Evolutionary conservation across 139 green algal species (phyloP).

Genomic region (Chlorella sp.): DNA sequence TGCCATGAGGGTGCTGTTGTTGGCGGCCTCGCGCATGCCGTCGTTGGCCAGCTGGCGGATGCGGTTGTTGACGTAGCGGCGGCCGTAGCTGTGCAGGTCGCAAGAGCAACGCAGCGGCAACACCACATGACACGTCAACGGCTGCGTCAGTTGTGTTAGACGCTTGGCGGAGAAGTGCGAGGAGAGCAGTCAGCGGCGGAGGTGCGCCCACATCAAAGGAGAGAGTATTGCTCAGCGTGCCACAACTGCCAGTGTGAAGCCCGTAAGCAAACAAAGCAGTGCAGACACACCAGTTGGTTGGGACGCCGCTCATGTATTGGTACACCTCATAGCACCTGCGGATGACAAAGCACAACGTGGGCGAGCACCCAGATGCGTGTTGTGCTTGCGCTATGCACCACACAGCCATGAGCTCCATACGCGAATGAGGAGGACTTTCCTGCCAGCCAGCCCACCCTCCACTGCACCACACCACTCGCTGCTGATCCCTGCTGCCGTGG

Average conservation of each 20-base stretch:
- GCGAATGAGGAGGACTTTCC: too few relatives aligned
- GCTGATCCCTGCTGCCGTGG: neutral
- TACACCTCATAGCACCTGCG: neutral
- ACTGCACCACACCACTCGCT: too few relatives aligned
- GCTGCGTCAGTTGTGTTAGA: neutral
- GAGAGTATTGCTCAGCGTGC: neutral
- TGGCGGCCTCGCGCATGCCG: neutral
- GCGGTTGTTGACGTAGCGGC: constrained; percentile 26
- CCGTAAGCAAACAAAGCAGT: neutral
- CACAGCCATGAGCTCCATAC: too few relatives aligned
- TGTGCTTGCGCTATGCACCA: neutral
- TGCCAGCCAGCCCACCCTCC: too few relatives aligned
- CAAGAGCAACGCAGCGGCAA: neutral
- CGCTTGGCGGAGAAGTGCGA: too few relatives aligned
- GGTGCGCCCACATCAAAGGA: too few relatives aligned
- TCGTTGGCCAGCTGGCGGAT: constrained; percentile 1
- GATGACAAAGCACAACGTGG: neutral
- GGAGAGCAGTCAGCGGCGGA: too few relatives aligned
- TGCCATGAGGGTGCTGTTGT: too few relatives aligned
- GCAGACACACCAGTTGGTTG: neutral
- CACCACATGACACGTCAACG: too few relatives aligned
- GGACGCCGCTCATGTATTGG: neutral
- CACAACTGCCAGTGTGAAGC: neutral
- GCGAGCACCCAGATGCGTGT: neutral
- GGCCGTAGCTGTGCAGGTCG: constrained; percentile 16